Conservation (phyloP, 23 red algal species). For the Gracilariopsis chorda region DNA sequence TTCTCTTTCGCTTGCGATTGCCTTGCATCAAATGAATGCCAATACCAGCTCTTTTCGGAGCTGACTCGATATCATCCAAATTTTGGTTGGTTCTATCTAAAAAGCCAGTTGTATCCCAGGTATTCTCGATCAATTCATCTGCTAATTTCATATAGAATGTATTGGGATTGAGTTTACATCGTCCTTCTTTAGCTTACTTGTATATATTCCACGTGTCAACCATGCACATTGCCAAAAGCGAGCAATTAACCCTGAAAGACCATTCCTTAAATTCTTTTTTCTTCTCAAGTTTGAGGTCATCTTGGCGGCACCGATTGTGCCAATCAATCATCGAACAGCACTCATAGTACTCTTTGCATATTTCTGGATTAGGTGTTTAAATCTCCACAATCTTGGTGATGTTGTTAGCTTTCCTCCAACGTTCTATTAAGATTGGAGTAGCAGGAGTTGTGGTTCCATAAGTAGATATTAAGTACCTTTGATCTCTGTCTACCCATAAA, state of each 20-base stretch:
- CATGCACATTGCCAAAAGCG: background rate
- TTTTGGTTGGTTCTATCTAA: too few relatives aligned
- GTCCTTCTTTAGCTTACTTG: background rate
- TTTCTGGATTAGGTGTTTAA: too few relatives aligned
- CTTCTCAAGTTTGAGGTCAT: conserved; percentile 35
- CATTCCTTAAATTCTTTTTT: conserved; percentile 35
- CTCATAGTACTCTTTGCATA: conserved; percentile 20
- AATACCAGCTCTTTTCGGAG: too few relatives aligned
- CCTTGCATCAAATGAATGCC: too few relatives aligned
- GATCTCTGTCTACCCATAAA: conserved; percentile 40
- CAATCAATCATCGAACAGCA: conserved; percentile 7
- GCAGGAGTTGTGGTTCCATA: background rate
- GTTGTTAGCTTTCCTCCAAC: too few relatives aligned
- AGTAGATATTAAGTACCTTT: background rate
- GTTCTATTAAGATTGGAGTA: too few relatives aligned
- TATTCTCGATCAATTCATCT: conserved; percentile 36
- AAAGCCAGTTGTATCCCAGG: too few relatives aligned
- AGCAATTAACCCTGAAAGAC: conserved; percentile 11
- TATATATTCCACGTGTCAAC: conserved; percentile 46
- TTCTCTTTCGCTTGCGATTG: too few relatives aligned
- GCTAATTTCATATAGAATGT: conserved; percentile 15
- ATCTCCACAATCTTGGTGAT: too few relatives aligned
- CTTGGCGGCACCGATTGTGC: conserved; percentile 51
- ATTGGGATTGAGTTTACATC: background rate
- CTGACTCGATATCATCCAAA: too few relatives aligned